phyloP scores from a whole-genome alignment of 495 filamentous ascomycete species.

The Neurospora hispaniola region DNA sequence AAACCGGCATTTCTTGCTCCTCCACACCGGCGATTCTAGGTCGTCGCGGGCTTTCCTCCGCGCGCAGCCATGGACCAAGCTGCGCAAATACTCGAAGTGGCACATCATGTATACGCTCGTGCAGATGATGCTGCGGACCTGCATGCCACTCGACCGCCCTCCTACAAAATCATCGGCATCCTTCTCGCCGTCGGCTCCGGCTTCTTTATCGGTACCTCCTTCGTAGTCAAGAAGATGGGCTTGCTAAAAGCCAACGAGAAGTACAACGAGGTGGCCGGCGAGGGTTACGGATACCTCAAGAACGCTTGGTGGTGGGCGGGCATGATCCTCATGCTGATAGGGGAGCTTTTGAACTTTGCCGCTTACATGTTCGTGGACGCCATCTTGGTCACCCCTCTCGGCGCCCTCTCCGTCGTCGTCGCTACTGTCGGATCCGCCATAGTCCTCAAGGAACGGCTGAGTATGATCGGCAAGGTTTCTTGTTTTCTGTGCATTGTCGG shows the following conservation, averaged over 20 bases:
- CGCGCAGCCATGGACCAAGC: conserved; percentile 30
- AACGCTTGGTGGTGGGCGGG: conserved; percentile 92
- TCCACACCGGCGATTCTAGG: conserved; percentile 8
- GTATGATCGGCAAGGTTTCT: conserved; percentile 90
- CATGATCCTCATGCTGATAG: conserved; percentile 95
- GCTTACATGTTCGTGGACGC: conserved; percentile 97
- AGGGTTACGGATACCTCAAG: conserved; percentile 96
- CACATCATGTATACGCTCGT: conserved; percentile 33
- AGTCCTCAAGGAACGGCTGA: conserved; percentile 90
- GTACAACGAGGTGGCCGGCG: conserved; percentile 91
- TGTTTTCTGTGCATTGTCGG: conserved; percentile 94
- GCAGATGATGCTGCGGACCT: conserved; percentile 15
- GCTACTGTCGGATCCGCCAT: conserved; percentile 90
- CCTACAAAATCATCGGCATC: conserved; percentile 83
- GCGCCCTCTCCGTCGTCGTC: conserved; percentile 90
- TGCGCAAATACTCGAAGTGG: conserved; percentile 27
- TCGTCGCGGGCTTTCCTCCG: conserved; percentile 11
- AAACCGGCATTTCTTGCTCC: background rate
- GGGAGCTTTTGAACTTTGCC: conserved; percentile 94
- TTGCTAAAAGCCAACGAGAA: conserved; percentile 88
- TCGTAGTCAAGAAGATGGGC: conserved; percentile 90
- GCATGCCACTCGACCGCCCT: conserved; percentile 23
- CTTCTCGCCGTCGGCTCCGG: conserved; percentile 79
- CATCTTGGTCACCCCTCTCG: conserved; percentile 88
- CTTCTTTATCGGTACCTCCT: conserved; percentile 88